Base-by-base conservation (phyloP, 768 basidiomycete species). In the Mycena epipterygia region DNA sequence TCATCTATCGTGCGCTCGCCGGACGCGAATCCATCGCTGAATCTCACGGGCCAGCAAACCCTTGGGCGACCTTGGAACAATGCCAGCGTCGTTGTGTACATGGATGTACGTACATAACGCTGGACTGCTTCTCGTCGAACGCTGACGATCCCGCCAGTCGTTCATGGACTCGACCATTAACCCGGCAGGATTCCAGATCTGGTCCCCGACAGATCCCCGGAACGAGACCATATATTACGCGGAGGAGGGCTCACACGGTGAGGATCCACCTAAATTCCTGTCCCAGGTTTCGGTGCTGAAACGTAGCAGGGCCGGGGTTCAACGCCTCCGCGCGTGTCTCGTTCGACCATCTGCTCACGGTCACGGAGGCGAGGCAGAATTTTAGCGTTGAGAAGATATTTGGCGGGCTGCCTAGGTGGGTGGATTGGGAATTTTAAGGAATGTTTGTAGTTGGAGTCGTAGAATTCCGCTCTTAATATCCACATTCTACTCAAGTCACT, bases 101-200 rank as follows among this genome's bases (percentile, higher is more conserved):
- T 72, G 62, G 62, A 72, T 51, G 71, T 72, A 57, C 27, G 71
- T 33, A 6, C 7, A 16, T 48, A 32, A n/a, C 4, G 21, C 13
- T 29, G 7, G 32, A n/a, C 55, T 46, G 21, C 21, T 11, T 7
- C 1, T 46, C 13, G 14, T 6, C 30, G 16, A 2, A 11, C 13
- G 9, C 49, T 63, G 23, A 63, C 35, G 12, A 19, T 41, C 25
- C 25, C 16, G 1, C 35, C 55, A 72, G 71, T 72, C 71, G 25
- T 72, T 29, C 58, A 86, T 86, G 85, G 84, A 86, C 55, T 76
- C 81, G 6, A 82, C 79, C 52, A 78, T 86, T 32, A n/a, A 77
- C 9, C 76, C 83, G 2, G 74, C 67, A 5, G 84, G 85, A 44
- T 72, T 68, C 57, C 44, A 68, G 42, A 72, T 72, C 33, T 72